phyloP scores from a whole-genome alignment of 176 grass and related monocot species.

The Musa acuminata region DNA sequence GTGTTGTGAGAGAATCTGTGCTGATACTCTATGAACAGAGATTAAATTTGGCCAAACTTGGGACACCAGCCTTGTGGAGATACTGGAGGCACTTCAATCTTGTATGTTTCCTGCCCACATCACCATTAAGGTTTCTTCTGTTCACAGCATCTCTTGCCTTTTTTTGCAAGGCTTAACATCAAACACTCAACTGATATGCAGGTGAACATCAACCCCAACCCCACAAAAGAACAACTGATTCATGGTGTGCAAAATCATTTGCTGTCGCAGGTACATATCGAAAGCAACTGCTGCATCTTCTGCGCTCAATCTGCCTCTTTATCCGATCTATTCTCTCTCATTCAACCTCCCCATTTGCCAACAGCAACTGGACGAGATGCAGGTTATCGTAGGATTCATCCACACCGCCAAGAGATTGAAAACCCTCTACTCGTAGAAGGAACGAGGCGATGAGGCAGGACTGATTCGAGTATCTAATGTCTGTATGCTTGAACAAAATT shows the following conservation, averaged over 20 bases:
- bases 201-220: conserved; percentile 60
- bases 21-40: conserved; percentile 35
- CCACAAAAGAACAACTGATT: conserved; percentile 61
- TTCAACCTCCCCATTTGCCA: not conserved
- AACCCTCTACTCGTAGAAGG: not conserved
- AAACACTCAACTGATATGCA: conserved; percentile 6
- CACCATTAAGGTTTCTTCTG: not conserved
- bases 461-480: not conserved
- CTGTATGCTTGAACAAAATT: no score
- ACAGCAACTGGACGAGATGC: conserved; percentile 19
- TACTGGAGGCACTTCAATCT: conserved; percentile 90
- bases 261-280: conserved; percentile 45
- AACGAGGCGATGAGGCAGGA: not conserved
- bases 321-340: not conserved
- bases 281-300: no score
- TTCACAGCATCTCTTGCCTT: not conserved
- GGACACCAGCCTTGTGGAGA: conserved; percentile 59
- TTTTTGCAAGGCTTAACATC: not conserved
- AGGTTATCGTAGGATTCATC: conserved; percentile 7
- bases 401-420: conserved; percentile 12
- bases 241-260: conserved; percentile 70
- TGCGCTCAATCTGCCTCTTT: no score
- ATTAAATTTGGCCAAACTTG: conserved; percentile 72
- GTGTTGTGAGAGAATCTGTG: not conserved
- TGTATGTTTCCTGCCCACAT: conserved; percentile 25